Evolutionary conservation across 23 red algal species (phyloP).

Genomic region (Gracilariopsis chorda): DNA sequence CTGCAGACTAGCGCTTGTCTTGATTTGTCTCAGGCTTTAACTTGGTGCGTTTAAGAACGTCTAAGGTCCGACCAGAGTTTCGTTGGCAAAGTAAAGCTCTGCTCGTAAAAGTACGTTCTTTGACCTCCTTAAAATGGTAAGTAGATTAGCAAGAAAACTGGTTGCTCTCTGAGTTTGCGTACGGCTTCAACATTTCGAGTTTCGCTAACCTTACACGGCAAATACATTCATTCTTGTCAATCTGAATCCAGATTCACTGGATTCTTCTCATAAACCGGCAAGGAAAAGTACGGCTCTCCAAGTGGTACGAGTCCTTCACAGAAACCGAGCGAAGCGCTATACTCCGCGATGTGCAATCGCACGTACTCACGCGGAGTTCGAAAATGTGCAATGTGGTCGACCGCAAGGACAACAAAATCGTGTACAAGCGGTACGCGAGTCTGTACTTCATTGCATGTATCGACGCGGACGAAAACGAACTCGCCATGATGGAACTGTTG

Average conservation of each 20-base stretch:
- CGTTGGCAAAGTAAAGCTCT: too few species aligned
- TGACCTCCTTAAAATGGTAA: not conserved
- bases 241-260: slow-evolving; percentile 85
- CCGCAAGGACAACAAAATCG: slow-evolving; percentile 55
- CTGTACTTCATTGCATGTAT: slow-evolving; percentile 85
- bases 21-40: too few species aligned
- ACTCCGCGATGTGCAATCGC: slow-evolving; percentile 68
- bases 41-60: too few species aligned
- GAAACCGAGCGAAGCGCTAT: slow-evolving; percentile 53
- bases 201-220: too few species aligned
- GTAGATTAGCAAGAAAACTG: not conserved
- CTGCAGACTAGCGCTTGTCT: too few species aligned
- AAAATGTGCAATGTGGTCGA: slow-evolving; percentile 96
- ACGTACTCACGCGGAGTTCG: slow-evolving; percentile 68
- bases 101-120: too few species aligned
- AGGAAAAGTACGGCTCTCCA: slow-evolving; percentile 89
- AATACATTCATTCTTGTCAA: too few species aligned
- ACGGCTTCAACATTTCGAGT: too few species aligned
- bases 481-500: slow-evolving; percentile 84
- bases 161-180: too few species aligned
- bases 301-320: slow-evolving; percentile 95
- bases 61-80: too few species aligned
- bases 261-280: slow-evolving; percentile 93
- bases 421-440: slow-evolving; percentile 92
- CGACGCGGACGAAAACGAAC: slow-evolving; percentile 82